These are phyloP conservation scores for Hyphopichia buzzinii DNA, from an alignment of 1,139 yeast genomes.

Conservation along the genomic window DNA sequence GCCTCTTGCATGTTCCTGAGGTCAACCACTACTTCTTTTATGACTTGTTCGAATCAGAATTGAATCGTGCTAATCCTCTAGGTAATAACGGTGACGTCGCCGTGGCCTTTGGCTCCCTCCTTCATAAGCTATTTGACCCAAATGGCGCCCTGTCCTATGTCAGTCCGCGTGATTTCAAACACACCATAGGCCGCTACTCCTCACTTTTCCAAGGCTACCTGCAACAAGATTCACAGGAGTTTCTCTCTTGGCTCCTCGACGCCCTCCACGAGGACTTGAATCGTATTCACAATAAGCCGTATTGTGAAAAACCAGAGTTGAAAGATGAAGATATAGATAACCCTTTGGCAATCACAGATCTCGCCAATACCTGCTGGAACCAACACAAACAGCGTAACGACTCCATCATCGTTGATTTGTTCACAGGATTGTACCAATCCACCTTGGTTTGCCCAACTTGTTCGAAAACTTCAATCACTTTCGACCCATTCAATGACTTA, in stretches of 20 bases:
- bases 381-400: conserved; percentile 80
- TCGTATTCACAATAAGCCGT: conserved; percentile 77
- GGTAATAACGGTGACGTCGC: conserved; percentile 87
- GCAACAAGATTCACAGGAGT: conserved; percentile 97
- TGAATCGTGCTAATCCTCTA: conserved; percentile 69
- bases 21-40: conserved; percentile 70
- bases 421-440: conserved; percentile 88
- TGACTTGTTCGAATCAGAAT: conserved; percentile 60
- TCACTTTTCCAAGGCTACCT: conserved; percentile 82
- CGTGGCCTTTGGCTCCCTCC: conserved; percentile 62
- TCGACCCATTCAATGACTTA: conserved; percentile 91
- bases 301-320: conserved; percentile 84
- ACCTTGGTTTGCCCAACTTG: conserved; percentile 89
- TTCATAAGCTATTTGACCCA: conserved; percentile 54
- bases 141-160: conserved; percentile 21
- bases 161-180: conserved; percentile 76
- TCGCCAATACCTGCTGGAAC: conserved; percentile 81
- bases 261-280: conserved; percentile 94
- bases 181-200: conserved; percentile 75
- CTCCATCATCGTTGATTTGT: conserved; percentile 79
- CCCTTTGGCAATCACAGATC: conserved; percentile 48
- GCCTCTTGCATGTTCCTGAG: conserved; percentile 85
- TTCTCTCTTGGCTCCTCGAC: conserved; percentile 83
- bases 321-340: conserved; percentile 60
- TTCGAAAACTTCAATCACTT: conserved; percentile 76